Evolutionary conservation across 441 rosid species (phyloP).

Genomic region (Syzygium syzygioides): DNA sequence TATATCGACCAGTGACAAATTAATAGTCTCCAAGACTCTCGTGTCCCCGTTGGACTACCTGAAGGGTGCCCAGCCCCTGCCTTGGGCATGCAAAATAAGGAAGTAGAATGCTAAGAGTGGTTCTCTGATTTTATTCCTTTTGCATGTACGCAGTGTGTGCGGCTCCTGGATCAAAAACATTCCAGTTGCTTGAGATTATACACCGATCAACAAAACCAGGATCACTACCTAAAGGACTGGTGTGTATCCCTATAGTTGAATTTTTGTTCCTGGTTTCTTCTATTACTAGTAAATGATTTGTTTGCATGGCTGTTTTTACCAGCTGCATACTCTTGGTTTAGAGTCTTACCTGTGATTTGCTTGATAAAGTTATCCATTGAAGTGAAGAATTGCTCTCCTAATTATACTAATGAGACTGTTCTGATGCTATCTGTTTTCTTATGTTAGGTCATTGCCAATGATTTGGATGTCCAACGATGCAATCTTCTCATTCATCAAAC

Average conservation of each 20-base stretch:
- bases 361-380: not conserved
- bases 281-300: not conserved
- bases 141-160: slow-evolving; percentile 70
- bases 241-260: slow-evolving; percentile 8
- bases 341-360: not conserved
- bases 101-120: not conserved
- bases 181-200: slow-evolving; percentile 90
- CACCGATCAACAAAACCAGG: slow-evolving; percentile 68
- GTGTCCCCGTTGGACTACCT: not conserved
- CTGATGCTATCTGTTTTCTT: not conserved
- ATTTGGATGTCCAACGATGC: slow-evolving; percentile 92
- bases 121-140: not conserved
- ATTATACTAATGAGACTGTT: not conserved
- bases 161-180: slow-evolving; percentile 99
- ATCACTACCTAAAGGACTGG: slow-evolving; percentile 71
- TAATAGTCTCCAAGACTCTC: not conserved
- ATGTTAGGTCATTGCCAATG: slow-evolving; percentile 82
- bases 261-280: slow-evolving; percentile 3
- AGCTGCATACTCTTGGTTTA: not conserved
- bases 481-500: slow-evolving; percentile 99
- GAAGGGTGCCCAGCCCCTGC: not conserved
- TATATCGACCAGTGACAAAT: not conserved
- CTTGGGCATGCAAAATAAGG: not conserved
- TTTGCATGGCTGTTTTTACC: not conserved
- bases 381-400: not conserved